phyloP scores from a whole-genome alignment of 2,329 filamentous ascomycete genomes.

The Incumbomyces delicatus region DNA sequence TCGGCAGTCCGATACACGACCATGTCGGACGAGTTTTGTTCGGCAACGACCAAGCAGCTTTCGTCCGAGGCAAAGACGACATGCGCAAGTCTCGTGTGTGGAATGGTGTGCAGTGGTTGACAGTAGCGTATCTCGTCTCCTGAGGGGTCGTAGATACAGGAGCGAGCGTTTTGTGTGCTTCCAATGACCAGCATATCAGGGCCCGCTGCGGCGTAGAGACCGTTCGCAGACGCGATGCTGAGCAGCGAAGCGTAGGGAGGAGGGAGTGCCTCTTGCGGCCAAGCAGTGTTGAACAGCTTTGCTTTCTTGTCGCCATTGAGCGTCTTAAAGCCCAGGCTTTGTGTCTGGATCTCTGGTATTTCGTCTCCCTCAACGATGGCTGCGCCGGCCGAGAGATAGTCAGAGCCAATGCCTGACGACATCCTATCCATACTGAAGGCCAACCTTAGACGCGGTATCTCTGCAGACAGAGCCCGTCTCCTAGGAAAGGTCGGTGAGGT shows the following conservation, averaged over 20 bases:
- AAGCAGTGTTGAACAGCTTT: constrained; percentile 64
- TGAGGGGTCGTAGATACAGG: constrained; percentile 56
- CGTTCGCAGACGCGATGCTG: constrained; percentile 67
- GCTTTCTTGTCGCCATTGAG: constrained; percentile 69
- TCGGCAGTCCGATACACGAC: constrained; percentile 69
- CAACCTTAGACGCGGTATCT: constrained; percentile 39
- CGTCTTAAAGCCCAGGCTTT: constrained; percentile 75
- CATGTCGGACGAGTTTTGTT: constrained; percentile 70
- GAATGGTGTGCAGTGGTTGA: constrained; percentile 61
- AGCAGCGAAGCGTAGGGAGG: constrained; percentile 71
- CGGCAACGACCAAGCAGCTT: constrained; percentile 69
- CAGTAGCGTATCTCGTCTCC: constrained; percentile 58
- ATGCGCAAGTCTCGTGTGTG: constrained; percentile 72
- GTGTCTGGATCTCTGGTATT: constrained; percentile 69
- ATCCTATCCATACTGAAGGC: constrained; percentile 53
- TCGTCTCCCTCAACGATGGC: constrained; percentile 48
- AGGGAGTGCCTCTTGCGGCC: constrained; percentile 61
- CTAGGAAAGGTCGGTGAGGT: constrained; percentile 18
- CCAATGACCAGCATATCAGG: constrained; percentile 70
- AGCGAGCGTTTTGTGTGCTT: constrained; percentile 66
- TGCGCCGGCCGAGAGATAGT: constrained; percentile 22
- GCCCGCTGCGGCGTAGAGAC: constrained; percentile 76
- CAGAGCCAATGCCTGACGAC: constrained; percentile 33
- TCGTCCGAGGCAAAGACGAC: constrained; percentile 88
- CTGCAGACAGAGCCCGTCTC: constrained; percentile 29